Percentiles rank a stretch among this genome's conserved stretches.
Evolutionary conservation across 306 rosid species (phyloP).

Genomic region (Glycine latifolia): DNA sequence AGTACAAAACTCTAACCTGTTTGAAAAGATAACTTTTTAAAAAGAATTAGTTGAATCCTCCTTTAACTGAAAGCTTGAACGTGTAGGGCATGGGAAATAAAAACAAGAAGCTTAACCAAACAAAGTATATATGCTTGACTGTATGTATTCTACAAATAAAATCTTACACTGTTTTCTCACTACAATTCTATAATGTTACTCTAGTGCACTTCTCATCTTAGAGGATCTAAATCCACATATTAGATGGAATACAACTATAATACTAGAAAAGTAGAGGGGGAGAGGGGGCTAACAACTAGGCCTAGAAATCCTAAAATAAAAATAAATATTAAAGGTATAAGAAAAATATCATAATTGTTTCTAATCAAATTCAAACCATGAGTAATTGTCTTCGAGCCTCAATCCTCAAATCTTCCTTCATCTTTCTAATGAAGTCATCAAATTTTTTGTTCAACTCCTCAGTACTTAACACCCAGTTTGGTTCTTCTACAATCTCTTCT

Average conservation of each 20-base stretch:
- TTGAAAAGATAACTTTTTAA: background rate
- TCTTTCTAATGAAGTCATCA: constrained; percentile 81
- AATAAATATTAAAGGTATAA: background rate
- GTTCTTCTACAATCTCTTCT: constrained; percentile 49
- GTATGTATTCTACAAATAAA: background rate
- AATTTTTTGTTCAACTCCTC: constrained; percentile 82
- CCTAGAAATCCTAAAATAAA: constrained; percentile 27
- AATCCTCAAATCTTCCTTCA: constrained; percentile 70
- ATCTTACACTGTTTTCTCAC: background rate
- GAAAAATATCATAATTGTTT: constrained; percentile 12
- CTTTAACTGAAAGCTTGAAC: background rate
- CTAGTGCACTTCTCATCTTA: background rate
- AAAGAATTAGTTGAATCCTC: background rate
- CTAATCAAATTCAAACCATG: constrained; percentile 52
- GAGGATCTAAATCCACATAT: background rate
- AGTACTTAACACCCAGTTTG: constrained; percentile 54
- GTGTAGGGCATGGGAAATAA: background rate
- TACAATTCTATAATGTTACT: constrained; percentile 13
- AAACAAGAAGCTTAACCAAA: background rate
- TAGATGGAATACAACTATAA: background rate
- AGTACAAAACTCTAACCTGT: background rate
- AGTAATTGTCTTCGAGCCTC: constrained; percentile 68
- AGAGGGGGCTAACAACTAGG: background rate
- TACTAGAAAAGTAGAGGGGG: background rate
- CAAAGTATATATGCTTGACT: background rate